Conservation (phyloP, 805 yeast species). For the Wickerhamomyces pijperi region DNA sequence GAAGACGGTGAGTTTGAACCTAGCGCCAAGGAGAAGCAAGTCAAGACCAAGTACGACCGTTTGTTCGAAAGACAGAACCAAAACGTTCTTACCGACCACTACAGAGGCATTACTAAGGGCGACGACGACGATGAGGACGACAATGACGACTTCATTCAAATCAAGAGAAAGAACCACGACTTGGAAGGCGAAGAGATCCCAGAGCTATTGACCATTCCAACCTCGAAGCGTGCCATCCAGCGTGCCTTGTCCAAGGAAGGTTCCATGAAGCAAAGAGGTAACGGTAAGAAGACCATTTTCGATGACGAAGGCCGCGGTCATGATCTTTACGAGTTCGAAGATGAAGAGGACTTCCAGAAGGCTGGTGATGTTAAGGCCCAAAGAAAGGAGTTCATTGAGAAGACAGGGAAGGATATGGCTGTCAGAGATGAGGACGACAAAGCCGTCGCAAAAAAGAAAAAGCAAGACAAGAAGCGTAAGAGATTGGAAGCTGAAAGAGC, state of each 20-base stretch:
- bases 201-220: constrained; percentile 40
- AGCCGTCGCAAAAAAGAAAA: constrained; percentile 60
- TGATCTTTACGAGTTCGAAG: constrained; percentile 81
- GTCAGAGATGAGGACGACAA: constrained; percentile 72
- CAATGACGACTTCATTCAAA: constrained; percentile 69
- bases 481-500: constrained; percentile 69
- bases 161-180: constrained; percentile 70
- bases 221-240: constrained; percentile 77
- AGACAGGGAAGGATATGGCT: constrained; percentile 61
- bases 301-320: constrained; percentile 95
- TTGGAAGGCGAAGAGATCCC: constrained; percentile 56
- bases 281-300: constrained; percentile 69
- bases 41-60: constrained; percentile 82
- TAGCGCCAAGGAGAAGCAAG: constrained; percentile 27
- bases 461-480: constrained; percentile 79
- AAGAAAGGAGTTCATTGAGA: constrained; percentile 51
- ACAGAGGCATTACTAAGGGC: constrained; percentile 55
- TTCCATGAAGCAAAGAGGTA: constrained; percentile 46
- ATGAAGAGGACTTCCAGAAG: constrained; percentile 74
- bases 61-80: constrained; percentile 95
- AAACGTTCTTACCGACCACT: constrained; percentile 83
- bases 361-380: constrained; percentile 59
- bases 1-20: constrained; percentile 51
- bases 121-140: constrained; percentile 32
- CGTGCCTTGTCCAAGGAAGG: constrained; percentile 81